A percentile compares a stretch with the other conserved stretches of the same genome.
phyloP scores from a whole-genome alignment of 768 basidiomycete species.

The Hirschioporus abietinus region DNA sequence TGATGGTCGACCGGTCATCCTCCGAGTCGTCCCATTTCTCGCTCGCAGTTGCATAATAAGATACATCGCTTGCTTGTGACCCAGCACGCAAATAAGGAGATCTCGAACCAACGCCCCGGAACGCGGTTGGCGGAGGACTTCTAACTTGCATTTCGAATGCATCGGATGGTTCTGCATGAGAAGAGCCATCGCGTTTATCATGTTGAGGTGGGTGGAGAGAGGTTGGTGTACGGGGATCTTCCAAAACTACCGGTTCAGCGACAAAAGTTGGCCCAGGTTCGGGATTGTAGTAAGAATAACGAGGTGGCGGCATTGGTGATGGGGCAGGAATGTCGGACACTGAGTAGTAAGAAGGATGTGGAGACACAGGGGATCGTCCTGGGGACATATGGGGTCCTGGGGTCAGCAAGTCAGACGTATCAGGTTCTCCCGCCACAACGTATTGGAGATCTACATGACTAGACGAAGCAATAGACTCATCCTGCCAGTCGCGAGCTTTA shows the following conservation, averaged over 20 bases:
- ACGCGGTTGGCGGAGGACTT: constrained; percentile 13
- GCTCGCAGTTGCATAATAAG: constrained; percentile 2
- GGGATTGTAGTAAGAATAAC: constrained; percentile 18
- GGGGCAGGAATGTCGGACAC: constrained; percentile 42
- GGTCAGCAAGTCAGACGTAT: background rate
- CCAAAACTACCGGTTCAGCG: constrained; percentile 7
- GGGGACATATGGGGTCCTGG: background rate
- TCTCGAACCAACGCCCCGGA: background rate
- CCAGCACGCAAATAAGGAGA: background rate
- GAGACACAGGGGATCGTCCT: constrained; percentile 21
- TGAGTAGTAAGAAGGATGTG: constrained; percentile 58
- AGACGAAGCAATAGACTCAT: background rate
- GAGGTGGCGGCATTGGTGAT: constrained; percentile 48
- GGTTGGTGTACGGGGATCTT: background rate
- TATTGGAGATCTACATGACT: background rate
- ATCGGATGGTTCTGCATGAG: constrained; percentile 30
- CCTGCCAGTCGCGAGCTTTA: constrained; percentile 9
- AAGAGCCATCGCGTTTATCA: constrained; percentile 32
- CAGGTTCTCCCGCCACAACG: background rate
- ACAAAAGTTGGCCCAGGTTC: constrained; percentile 13
- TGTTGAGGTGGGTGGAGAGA: constrained; percentile 17
- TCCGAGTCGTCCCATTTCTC: background rate
- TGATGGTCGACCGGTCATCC: background rate
- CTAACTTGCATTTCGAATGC: constrained; percentile 37
- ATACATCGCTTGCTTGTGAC: constrained; percentile 3